phyloP scores from a whole-genome alignment of 1,139 yeast species.

The Spathaspora sp. region DNA sequence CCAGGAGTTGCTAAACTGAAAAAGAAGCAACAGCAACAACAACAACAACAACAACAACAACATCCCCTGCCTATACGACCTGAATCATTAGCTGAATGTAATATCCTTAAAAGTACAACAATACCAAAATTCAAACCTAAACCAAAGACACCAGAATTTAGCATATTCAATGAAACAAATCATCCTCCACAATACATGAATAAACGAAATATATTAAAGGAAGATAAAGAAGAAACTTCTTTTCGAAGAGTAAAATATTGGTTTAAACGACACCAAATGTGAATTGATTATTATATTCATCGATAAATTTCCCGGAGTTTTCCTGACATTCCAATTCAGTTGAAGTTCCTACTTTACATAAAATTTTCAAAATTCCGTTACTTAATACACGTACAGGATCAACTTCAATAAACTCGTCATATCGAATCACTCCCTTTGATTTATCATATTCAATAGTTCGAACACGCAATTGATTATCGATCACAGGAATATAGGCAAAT shows the following conservation, averaged over 20 bases:
- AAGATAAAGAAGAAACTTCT: background rate
- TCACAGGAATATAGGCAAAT: constrained; percentile 7
- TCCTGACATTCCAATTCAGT: constrained; percentile 8
- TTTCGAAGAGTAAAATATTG: constrained; percentile 7
- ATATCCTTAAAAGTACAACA: constrained; percentile 27
- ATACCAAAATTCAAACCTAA: constrained; percentile 27
- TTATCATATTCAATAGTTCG: constrained; percentile 5
- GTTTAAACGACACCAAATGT: constrained; percentile 10
- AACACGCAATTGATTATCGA: constrained; percentile 4
- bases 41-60: no score
- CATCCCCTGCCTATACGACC: constrained; percentile 23
- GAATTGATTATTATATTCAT: constrained; percentile 8
- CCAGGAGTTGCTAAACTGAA: constrained; percentile 1
- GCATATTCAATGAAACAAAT: background rate
- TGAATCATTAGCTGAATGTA: constrained; percentile 30
- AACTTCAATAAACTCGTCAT: constrained; percentile 1
- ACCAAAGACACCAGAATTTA: constrained; percentile 5
- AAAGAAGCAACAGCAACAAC: no score
- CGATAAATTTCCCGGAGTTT: constrained; percentile 1
- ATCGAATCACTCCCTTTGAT: background rate
- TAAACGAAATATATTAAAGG: constrained; percentile 4
- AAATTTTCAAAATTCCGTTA: constrained; percentile 5
- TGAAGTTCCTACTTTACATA: constrained; percentile 11
- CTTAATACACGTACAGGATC: constrained; percentile 4
- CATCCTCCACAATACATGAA: constrained; percentile 6